Conservation (phyloP, 2,329 filamentous ascomycete genomes). For the Cordyceps pruinosa region DNA sequence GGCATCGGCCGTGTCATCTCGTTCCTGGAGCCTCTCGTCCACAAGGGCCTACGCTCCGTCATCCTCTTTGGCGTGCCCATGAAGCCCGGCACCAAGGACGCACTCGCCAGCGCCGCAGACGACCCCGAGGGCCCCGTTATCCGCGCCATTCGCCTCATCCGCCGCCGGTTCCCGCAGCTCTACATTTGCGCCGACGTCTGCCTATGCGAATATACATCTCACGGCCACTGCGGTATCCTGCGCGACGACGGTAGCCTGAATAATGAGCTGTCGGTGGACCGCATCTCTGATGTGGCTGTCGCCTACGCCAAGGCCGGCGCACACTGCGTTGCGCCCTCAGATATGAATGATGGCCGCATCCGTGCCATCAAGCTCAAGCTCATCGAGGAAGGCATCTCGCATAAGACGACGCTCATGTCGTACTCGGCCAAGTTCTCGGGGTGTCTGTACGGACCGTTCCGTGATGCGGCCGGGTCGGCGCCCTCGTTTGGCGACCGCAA, state of each 20-base stretch:
- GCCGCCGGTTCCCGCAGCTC: slow-evolving; percentile 77
- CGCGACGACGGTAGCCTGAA: slow-evolving; percentile 88
- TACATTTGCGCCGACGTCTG: slow-evolving; percentile 93
- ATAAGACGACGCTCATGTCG: slow-evolving; percentile 90
- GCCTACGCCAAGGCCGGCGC: slow-evolving; percentile 93
- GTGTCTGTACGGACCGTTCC: slow-evolving; percentile 93
- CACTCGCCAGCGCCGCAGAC: slow-evolving; percentile 84
- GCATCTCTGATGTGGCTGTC: slow-evolving; percentile 94
- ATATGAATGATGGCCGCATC: slow-evolving; percentile 98
- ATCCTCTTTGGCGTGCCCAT: slow-evolving; percentile 95
- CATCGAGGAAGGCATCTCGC: slow-evolving; percentile 88
- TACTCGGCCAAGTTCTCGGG: slow-evolving; percentile 98
- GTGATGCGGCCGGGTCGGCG: slow-evolving; percentile 84
- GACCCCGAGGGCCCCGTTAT: slow-evolving; percentile 92
- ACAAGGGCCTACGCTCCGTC: slow-evolving; percentile 84
- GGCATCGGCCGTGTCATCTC: slow-evolving; percentile 80
- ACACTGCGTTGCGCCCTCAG: slow-evolving; percentile 92
- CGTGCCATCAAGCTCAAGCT: slow-evolving; percentile 96
- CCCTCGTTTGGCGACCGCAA: slow-evolving; percentile 91
- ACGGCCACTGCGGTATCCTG: slow-evolving; percentile 95
- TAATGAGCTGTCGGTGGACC: slow-evolving; percentile 87
- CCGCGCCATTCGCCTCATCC: slow-evolving; percentile 73
- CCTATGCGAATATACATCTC: slow-evolving; percentile 96
- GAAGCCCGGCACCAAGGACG: slow-evolving; percentile 74
- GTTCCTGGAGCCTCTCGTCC: slow-evolving; percentile 78